Evolutionary conservation across 805 yeast genomes (phyloP).

Genomic region (Gaillardinia entomophila): DNA sequence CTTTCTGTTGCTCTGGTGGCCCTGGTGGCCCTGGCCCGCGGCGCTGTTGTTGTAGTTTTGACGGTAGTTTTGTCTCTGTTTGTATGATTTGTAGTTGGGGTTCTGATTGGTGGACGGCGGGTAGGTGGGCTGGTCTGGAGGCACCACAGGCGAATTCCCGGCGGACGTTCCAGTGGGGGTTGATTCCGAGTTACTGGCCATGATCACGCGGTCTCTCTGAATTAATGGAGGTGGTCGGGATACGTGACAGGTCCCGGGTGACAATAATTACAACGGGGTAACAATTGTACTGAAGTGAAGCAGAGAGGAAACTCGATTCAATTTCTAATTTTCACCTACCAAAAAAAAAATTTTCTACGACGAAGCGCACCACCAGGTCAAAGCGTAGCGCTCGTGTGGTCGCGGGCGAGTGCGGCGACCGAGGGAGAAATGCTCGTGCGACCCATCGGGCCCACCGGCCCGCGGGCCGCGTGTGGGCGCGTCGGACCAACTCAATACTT

Average conservation of each 20-base stretch:
- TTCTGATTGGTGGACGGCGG: too few relatives aligned
- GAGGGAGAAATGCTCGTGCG: too few relatives aligned
- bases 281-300: background rate
- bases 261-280: slow-evolving; percentile 1
- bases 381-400: too few relatives aligned
- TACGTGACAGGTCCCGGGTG: slow-evolving; percentile 2
- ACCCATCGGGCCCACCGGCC: too few relatives aligned
- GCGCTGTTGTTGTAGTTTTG: slow-evolving; percentile 9
- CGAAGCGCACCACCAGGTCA: too few relatives aligned
- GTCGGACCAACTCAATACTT: too few relatives aligned
- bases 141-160: slow-evolving; percentile 2
- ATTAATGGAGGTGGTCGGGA: background rate
- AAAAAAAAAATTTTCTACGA: background rate
- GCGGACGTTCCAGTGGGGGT: background rate
- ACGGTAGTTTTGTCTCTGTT: slow-evolving; percentile 11
- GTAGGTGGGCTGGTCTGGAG: slow-evolving; percentile 1
- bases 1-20: slow-evolving; percentile 3
- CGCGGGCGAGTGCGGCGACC: too few relatives aligned
- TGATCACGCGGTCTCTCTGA: background rate
- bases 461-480: too few relatives aligned
- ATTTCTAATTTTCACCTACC: background rate
- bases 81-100: slow-evolving; percentile 6
- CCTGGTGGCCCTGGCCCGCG: slow-evolving; percentile 1
- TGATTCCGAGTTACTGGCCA: slow-evolving; percentile 2
- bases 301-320: slow-evolving; percentile 1